Evolutionary conservation across 108 stramenopile species (phyloP).

Genomic region (Nitzschia sp.): DNA sequence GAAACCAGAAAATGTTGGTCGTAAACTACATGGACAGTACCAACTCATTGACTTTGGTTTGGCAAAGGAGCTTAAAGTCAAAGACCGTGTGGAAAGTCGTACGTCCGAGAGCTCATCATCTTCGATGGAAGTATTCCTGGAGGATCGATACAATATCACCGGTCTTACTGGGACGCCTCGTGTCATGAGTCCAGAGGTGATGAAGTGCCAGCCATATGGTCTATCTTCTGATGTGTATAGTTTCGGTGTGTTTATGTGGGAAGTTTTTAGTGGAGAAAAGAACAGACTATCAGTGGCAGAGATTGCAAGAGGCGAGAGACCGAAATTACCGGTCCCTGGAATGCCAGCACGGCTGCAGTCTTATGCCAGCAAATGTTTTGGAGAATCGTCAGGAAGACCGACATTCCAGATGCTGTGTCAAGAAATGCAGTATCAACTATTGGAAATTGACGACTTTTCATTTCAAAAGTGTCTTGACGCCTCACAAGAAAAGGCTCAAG

Average conservation of each 20-base stretch:
- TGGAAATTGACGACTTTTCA: background rate
- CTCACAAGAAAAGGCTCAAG: too few relatives aligned
- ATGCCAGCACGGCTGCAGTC: slow-evolving; percentile 15
- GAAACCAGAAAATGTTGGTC: slow-evolving; percentile 21
- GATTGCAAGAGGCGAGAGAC: slow-evolving; percentile 17
- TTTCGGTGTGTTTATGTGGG: slow-evolving; percentile 30
- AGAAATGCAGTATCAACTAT: slow-evolving; percentile 15
- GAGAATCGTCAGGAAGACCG: background rate
- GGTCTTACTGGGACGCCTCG: slow-evolving; percentile 42
- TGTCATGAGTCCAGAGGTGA: slow-evolving; percentile 49
- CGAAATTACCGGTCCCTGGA: slow-evolving; percentile 11
- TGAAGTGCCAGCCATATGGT: slow-evolving; percentile 28
- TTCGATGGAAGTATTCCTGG: background rate
- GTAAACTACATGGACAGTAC: slow-evolving; percentile 7
- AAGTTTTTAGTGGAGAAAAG: slow-evolving; percentile 28
- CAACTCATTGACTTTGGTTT: slow-evolving; percentile 76
- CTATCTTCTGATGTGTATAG: slow-evolving; percentile 24
- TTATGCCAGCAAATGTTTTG: slow-evolving; percentile 6
- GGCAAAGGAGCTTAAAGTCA: slow-evolving; percentile 59
- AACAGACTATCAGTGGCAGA: slow-evolving; percentile 26
- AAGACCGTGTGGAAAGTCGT: slow-evolving; percentile 3
- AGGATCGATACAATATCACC: slow-evolving; percentile 37
- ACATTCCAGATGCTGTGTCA: slow-evolving; percentile 18
- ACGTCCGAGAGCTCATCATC: background rate
- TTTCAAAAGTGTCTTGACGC: too few relatives aligned